Conservation (phyloP, 345 rosid species). For the Eucalyptus curtisii region DNA sequence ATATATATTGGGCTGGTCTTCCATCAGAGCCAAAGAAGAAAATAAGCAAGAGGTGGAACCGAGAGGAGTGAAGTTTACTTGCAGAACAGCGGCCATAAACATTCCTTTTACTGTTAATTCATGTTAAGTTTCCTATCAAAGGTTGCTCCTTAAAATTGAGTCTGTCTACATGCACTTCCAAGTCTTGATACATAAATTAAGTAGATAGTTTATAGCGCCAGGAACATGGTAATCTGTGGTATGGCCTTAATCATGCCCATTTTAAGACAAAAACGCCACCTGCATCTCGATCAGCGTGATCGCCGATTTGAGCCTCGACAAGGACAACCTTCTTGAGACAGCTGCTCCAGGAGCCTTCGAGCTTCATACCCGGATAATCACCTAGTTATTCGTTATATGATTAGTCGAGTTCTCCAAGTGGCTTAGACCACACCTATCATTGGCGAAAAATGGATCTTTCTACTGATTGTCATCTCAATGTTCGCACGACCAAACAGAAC, state of each 20-base stretch:
- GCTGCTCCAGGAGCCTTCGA: not conserved
- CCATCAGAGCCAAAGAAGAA: not conserved
- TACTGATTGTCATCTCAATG: fast-evolving
- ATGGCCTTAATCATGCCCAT: not conserved
- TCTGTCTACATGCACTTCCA: not conserved
- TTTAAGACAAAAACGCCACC: not conserved
- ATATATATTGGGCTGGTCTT: not conserved
- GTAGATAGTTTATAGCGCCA: not conserved
- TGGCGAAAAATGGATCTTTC: not conserved
- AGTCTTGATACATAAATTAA: not conserved
- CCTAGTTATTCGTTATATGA: not conserved
- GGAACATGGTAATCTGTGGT: not conserved
- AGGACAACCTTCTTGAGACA: not conserved
- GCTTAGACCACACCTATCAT: not conserved
- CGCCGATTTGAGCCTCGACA: not conserved
- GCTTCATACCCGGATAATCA: not conserved
- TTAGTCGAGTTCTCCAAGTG: not conserved
- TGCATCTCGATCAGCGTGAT: not conserved
- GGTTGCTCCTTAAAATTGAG: not conserved
- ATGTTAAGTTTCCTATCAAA: not conserved
- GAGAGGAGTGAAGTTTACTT: not conserved
- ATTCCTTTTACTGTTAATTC: not conserved
- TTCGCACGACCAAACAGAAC: fast-evolving
- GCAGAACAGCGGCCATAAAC: not conserved
- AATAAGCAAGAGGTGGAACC: not conserved